phyloP scores from a whole-genome alignment of 805 yeast species.

The Deakozyma indianensis region DNA sequence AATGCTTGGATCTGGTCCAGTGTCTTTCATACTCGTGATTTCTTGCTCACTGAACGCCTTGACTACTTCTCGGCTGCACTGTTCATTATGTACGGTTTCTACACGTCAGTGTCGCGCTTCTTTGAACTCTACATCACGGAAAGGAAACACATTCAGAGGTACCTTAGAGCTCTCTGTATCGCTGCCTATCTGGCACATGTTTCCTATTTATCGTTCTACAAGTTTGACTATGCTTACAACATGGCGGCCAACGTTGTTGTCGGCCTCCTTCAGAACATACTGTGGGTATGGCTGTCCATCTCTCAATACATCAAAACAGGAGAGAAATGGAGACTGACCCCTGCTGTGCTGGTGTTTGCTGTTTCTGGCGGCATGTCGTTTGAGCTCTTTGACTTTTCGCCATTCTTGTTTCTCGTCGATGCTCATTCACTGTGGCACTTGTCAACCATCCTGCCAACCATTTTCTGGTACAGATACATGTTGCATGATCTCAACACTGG shows the following conservation, averaged over 20 bases:
- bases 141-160: constrained; percentile 16
- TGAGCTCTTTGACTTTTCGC: constrained; percentile 83
- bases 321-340: constrained; percentile 31
- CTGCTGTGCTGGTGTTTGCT: constrained; percentile 34
- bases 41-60: constrained; percentile 60
- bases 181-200: constrained; percentile 51
- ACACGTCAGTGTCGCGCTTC: constrained; percentile 47
- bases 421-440: constrained; percentile 94
- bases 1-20: constrained; percentile 82
- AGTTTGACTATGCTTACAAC: constrained; percentile 88
- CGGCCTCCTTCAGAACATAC: constrained; percentile 60
- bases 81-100: constrained; percentile 70
- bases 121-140: constrained; percentile 37
- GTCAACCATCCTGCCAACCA: constrained; percentile 70
- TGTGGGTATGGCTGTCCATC: constrained; percentile 28
- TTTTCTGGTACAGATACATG: constrained; percentile 51
- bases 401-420: constrained; percentile 53
- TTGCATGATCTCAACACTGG: constrained; percentile 15
- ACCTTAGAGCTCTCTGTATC: constrained; percentile 29
- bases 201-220: constrained; percentile 40
- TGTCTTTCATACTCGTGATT: constrained; percentile 79
- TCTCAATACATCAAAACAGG: constrained; percentile 10
- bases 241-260: constrained; percentile 78
- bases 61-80: constrained; percentile 92
- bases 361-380: constrained; percentile 71